phyloP scores from a whole-genome alignment of 345 rosid genomes.

The Linum lewisii region DNA sequence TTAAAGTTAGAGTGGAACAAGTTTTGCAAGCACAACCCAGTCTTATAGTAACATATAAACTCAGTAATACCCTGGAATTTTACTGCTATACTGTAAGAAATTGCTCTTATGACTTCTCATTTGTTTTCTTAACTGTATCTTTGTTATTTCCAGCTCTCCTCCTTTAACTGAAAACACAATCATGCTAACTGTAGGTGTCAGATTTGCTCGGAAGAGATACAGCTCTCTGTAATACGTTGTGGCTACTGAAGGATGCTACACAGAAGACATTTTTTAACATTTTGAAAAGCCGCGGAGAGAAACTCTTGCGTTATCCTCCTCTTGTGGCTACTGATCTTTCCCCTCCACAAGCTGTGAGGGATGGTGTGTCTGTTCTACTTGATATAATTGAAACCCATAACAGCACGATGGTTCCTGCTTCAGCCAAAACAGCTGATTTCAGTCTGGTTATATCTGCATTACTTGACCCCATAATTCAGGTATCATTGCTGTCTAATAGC shows the following conservation, averaged over 20 bases:
- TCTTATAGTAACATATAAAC: conserved; percentile 82
- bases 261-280: conserved; percentile 89
- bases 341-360: conserved; percentile 90
- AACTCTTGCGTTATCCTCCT: conserved; percentile 90
- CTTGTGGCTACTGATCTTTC: conserved; percentile 89
- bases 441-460: conserved; percentile 77
- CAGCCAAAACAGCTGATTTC: conserved; percentile 54
- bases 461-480: conserved; percentile 95
- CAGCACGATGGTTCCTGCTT: conserved; percentile 77
- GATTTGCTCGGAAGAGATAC: conserved; percentile 90
- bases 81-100: conserved; percentile 82
- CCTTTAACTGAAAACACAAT: conserved; percentile 3
- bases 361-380: conserved; percentile 82
- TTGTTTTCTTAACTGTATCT: neutral
- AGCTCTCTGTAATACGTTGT: conserved; percentile 73
- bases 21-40: conserved; percentile 95
- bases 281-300: conserved; percentile 84
- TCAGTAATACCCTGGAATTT: conserved; percentile 82
- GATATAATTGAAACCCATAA: conserved; percentile 76
- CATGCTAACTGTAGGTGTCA: conserved; percentile 44
- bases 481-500: conserved; percentile 8
- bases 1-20: conserved; percentile 98
- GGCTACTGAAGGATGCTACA: conserved; percentile 84
- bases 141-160: neutral
- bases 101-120: conserved; percentile 5